These are phyloP conservation scores for Stephanodiscus minutulus DNA, from an alignment of 108 stramenopile species.

Conservation along the genomic window DNA sequence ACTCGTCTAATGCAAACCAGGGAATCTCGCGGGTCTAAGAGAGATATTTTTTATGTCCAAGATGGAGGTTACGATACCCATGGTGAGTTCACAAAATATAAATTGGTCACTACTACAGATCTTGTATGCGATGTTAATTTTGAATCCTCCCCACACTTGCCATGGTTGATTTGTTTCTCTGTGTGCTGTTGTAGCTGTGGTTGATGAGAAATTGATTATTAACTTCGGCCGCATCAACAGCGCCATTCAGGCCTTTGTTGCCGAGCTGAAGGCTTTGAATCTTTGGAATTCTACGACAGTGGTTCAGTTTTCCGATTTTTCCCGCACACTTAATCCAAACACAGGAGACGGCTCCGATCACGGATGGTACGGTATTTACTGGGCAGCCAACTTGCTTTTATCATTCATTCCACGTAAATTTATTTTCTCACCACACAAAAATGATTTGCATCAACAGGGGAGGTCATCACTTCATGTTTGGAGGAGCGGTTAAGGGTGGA, in stretches of 20 bases:
- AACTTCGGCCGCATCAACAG: slow-evolving; percentile 35
- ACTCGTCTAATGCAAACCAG: slow-evolving; percentile 45
- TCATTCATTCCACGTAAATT: slow-evolving; percentile 2
- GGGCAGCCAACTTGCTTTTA: not conserved
- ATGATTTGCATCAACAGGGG: slow-evolving; percentile 11
- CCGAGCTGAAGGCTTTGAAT: slow-evolving; percentile 52
- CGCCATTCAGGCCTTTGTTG: slow-evolving; percentile 51
- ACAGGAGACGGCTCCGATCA: slow-evolving; percentile 75
- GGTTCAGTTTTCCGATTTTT: slow-evolving; percentile 68
- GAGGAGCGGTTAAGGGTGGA: slow-evolving; percentile 62
- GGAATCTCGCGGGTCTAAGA: slow-evolving; percentile 24
- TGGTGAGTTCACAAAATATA: slow-evolving; percentile 18
- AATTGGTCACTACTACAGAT: not conserved
- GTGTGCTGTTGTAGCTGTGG: not conserved
- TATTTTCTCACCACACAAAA: slow-evolving; percentile 13
- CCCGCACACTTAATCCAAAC: slow-evolving; percentile 71
- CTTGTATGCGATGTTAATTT: slow-evolving; percentile 31
- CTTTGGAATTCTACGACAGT: slow-evolving; percentile 59
- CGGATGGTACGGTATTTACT: slow-evolving; percentile 56
- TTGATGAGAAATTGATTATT: not conserved
- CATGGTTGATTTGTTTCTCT: too few species aligned
- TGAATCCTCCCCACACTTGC: not conserved
- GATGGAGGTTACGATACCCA: slow-evolving; percentile 65
- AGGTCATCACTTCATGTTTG: slow-evolving; percentile 55
- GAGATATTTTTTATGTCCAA: slow-evolving; percentile 57